Percentiles rank a stretch among this genome's conserved stretches.
These are phyloP conservation scores for Allomyces arbusculus DNA, from an alignment of 192 early-diverging fungal species.

Conservation along the genomic window DNA sequence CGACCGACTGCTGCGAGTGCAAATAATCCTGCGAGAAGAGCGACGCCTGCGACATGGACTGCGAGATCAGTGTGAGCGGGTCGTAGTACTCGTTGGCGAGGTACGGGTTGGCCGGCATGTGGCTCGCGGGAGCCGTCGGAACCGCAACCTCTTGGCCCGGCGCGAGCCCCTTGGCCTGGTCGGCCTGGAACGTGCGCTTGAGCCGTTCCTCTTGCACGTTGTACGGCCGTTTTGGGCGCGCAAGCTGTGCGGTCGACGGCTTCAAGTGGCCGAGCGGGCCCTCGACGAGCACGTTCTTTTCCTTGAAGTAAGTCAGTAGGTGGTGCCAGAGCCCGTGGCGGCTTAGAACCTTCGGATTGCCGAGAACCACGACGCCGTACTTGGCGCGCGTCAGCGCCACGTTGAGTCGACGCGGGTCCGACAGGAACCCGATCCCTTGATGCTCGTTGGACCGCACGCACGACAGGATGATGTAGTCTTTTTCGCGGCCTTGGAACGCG, in stretches of 20 bases:
- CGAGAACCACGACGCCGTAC: slow-evolving; percentile 81
- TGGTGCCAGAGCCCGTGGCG: slow-evolving; percentile 94
- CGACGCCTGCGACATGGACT: not conserved
- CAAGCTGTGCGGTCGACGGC: slow-evolving; percentile 73
- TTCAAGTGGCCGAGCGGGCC: slow-evolving; percentile 78
- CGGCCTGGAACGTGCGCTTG: not conserved
- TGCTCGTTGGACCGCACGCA: slow-evolving; percentile 96
- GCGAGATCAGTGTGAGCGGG: not conserved
- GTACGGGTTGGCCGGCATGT: not conserved
- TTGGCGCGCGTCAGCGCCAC: slow-evolving; percentile 79
- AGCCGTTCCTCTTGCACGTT: not conserved
- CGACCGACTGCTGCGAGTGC: not conserved
- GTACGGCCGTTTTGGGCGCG: slow-evolving; percentile 19
- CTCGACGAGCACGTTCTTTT: slow-evolving; percentile 71
- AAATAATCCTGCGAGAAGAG: not conserved
- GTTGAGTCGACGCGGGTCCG: slow-evolving; percentile 75
- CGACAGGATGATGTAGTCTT: slow-evolving; percentile 96
- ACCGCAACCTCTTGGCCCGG: not conserved
- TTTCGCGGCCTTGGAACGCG: slow-evolving; percentile 98
- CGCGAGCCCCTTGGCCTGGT: not conserved
- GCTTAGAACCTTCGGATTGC: slow-evolving; percentile 86
- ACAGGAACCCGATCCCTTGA: slow-evolving; percentile 86
- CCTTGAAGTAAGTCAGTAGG: slow-evolving; percentile 81
- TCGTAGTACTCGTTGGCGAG: not conserved
- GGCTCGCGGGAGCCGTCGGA: not conserved